A percentile compares a stretch with the other conserved stretches of the same genome.
phyloP scores from a whole-genome alignment of 2,329 filamentous ascomycete genomes.

The Aureobasidium pullulans region DNA sequence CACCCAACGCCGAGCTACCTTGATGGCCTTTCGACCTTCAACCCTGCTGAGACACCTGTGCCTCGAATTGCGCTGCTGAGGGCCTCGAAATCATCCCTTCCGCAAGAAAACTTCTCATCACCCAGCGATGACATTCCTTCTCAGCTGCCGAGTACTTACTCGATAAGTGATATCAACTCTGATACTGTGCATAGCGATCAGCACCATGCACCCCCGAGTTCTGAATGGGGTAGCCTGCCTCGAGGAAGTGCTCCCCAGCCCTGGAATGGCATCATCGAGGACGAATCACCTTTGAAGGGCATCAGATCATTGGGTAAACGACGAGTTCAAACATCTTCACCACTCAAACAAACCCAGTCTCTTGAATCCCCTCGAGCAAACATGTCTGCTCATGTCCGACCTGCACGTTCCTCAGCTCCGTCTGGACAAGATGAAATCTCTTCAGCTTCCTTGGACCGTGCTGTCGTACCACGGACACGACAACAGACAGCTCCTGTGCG shows the following conservation, averaged over 20 bases:
- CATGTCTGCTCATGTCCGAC: background rate
- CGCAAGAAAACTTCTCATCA: constrained; percentile 2
- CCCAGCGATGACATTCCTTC: constrained; percentile 20
- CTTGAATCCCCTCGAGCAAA: background rate
- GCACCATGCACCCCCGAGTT: constrained; percentile 5
- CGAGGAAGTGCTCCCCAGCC: background rate
- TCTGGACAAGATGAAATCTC: background rate
- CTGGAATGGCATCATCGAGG: constrained; percentile 1
- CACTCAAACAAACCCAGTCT: background rate
- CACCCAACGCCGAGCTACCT: background rate
- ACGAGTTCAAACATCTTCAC: background rate
- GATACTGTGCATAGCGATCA: background rate
- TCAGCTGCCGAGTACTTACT: constrained; percentile 29
- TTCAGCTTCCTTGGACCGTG: background rate
- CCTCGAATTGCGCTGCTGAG: background rate
- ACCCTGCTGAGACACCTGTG: background rate
- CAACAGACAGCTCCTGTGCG: background rate
- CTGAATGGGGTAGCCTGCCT: constrained; percentile 7
- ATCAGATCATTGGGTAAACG: background rate
- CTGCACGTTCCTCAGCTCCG: background rate
- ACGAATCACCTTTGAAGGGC: constrained; percentile 3
- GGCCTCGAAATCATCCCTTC: background rate
- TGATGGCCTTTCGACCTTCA: background rate
- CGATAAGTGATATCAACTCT: constrained; percentile 23
- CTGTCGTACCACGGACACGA: background rate